Evolutionary conservation across 768 basidiomycete genomes (phyloP).

Genomic region (Collybiopsis luxurians): DNA sequence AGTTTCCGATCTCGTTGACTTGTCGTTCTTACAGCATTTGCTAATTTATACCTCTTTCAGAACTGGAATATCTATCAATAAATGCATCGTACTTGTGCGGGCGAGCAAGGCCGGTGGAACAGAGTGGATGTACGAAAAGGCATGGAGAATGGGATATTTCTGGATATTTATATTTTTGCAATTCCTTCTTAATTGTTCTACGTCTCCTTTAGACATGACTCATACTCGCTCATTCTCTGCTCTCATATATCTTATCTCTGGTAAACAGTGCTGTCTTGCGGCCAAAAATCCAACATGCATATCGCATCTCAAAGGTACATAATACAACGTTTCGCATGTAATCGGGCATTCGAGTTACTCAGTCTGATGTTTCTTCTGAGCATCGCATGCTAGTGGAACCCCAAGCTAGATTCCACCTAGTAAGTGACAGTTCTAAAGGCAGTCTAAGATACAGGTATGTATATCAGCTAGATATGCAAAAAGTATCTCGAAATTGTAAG

Average conservation of each 20-base stretch:
- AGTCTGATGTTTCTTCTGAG: too few relatives aligned
- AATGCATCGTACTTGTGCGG: too few relatives aligned
- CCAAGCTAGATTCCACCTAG: too few relatives aligned
- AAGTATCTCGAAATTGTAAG: too few relatives aligned
- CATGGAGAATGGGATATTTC: too few relatives aligned
- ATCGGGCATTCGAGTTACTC: too few relatives aligned
- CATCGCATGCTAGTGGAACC: too few relatives aligned
- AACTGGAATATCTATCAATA: conserved; percentile 30
- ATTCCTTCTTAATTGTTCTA: neutral
- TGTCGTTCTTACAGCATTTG: conserved; percentile 4
- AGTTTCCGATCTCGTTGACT: conserved; percentile 6
- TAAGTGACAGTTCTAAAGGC: too few relatives aligned
- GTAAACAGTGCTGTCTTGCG: neutral
- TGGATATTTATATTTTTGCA: too few relatives aligned
- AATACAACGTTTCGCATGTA: neutral
- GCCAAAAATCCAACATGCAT: neutral
- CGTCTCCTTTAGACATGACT: neutral
- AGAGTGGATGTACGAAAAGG: too few relatives aligned
- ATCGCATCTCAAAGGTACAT: neutral
- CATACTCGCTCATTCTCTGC: neutral
- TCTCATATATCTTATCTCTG: neutral
- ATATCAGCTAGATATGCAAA: too few relatives aligned
- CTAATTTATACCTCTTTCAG: conserved; percentile 14
- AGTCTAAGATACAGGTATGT: too few relatives aligned
- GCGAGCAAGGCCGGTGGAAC: neutral